Evolutionary conservation across 2,329 filamentous ascomycete species (phyloP).

Genomic region (Fusarium subtropicale): DNA sequence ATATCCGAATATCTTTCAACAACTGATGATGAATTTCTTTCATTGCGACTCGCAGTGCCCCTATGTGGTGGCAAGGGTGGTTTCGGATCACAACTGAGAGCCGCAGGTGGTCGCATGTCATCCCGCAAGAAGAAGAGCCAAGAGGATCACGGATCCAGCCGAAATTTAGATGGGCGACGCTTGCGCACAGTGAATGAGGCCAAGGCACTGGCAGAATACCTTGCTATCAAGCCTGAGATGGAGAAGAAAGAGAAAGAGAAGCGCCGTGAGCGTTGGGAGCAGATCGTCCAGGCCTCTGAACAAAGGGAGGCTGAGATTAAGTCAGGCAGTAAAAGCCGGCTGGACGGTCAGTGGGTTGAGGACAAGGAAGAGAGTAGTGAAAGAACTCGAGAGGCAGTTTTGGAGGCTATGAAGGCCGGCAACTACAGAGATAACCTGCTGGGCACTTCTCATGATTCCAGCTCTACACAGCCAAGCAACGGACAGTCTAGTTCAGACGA

Average conservation of each 20-base stretch:
- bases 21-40: slow-evolving; percentile 75
- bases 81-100: slow-evolving; percentile 96
- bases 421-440: slow-evolving; percentile 71
- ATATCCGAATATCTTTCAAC: slow-evolving; percentile 72
- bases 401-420: slow-evolving; percentile 75
- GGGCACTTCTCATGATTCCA: slow-evolving; percentile 63
- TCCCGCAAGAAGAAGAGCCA: slow-evolving; percentile 88
- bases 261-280: slow-evolving; percentile 84
- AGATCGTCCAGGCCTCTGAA: slow-evolving; percentile 87
- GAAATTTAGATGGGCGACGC: slow-evolving; percentile 91
- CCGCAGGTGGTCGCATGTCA: slow-evolving; percentile 97
- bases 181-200: slow-evolving; percentile 94
- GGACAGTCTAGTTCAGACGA: slow-evolving; percentile 50
- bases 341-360: slow-evolving; percentile 95
- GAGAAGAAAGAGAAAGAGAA: slow-evolving; percentile 92
- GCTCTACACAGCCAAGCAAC: slow-evolving; percentile 52
- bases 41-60: slow-evolving; percentile 81
- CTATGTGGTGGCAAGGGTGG: slow-evolving; percentile 95
- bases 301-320: slow-evolving; percentile 84
- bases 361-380: slow-evolving; percentile 91
- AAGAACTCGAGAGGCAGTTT: slow-evolving; percentile 80
- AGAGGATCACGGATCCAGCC: slow-evolving; percentile 88
- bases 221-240: slow-evolving; percentile 97
- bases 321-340: slow-evolving; percentile 74
- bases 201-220: slow-evolving; percentile 93